Evolutionary conservation across 2,329 filamentous ascomycete genomes (phyloP), one percentile per base, ranked within the genome.

Genomic region (Botryotinia convoluta): DNA sequence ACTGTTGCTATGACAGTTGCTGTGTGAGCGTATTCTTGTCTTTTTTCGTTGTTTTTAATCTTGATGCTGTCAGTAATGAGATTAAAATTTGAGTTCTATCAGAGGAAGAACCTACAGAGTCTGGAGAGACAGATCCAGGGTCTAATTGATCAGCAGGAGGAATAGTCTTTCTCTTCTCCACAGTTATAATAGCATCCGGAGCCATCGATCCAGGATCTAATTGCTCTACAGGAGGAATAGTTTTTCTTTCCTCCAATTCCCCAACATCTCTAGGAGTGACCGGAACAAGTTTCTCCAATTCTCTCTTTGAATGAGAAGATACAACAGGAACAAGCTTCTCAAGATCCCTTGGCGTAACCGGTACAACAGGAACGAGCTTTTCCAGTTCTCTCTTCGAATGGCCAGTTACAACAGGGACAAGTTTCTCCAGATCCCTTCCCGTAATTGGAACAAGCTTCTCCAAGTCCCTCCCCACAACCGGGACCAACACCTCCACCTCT

Each of bases 21-120:
- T 16, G 70, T 68, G 37, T 68, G 65, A 3, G 48, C 44, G 26
- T 71, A 63, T 29, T 51, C 44, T 63, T 71, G 22, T 32, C 69
- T 44, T 51, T 51, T 71, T 0, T 71, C 32, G 26, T 71, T 63
- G 5, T 51, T 37, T 4, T 44, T 45, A 16, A 63, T 18, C 35
- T 71, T 16, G 10, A 32, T 9, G 1, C 4, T 37, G 22, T 71
- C 14, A 63, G 44, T n/a, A 22, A 45, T 10, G 7, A 32, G 39
- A 35, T 35, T 12, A 5, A 6, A 6, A 20, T 26, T 16, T 6
- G 2, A 3, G 5, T 57, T 4, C 10, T 4, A 8, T 68, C 1
- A 16, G 16, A 22, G 2, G 35, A 20, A 26, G 37, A 54, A 57
- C 45, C 9, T 42, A 68, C 65, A 22, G 51, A 14, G 20, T 32